Conservation (phyloP, 164 flowering plant species). For the Umbilicus rupestris region DNA sequence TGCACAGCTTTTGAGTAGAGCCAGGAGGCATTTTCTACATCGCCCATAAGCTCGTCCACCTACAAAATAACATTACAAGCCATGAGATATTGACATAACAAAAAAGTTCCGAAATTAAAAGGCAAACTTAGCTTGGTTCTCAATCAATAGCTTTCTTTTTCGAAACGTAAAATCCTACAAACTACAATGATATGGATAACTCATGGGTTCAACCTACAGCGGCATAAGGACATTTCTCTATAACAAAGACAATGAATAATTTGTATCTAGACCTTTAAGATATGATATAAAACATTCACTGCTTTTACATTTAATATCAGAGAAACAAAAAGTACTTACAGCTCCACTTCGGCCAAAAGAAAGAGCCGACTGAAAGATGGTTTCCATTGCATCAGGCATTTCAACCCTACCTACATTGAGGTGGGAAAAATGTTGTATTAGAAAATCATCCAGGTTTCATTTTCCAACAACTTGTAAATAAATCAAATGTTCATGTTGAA, state of each 20-base stretch:
- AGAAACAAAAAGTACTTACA: constrained; percentile 38
- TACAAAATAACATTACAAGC: constrained; percentile 13
- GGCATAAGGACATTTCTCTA: no score
- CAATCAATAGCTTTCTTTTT: no score
- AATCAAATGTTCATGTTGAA: neutral
- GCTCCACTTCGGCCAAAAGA: constrained; percentile 75
- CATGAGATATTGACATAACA: no score
- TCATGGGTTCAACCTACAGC: no score
- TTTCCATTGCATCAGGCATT: constrained; percentile 98
- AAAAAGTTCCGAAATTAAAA: no score
- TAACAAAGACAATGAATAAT: neutral
- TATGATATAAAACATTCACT: neutral
- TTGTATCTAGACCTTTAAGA: neutral
- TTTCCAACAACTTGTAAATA: neutral
- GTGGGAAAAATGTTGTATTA: neutral
- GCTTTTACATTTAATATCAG: neutral
- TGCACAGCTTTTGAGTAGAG: constrained; percentile 70
- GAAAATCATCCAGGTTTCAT: neutral
- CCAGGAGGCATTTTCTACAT: constrained; percentile 47
- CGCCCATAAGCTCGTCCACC: constrained; percentile 80
- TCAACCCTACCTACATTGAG: constrained; percentile 49
- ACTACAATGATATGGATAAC: no score
- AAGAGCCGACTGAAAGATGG: constrained; percentile 83
- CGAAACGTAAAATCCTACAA: no score
- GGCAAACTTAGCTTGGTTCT: no score